These are phyloP conservation scores for Aspergillus funiculosus DNA, from an alignment of 495 filamentous ascomycete genomes.

Conservation along the genomic window DNA sequence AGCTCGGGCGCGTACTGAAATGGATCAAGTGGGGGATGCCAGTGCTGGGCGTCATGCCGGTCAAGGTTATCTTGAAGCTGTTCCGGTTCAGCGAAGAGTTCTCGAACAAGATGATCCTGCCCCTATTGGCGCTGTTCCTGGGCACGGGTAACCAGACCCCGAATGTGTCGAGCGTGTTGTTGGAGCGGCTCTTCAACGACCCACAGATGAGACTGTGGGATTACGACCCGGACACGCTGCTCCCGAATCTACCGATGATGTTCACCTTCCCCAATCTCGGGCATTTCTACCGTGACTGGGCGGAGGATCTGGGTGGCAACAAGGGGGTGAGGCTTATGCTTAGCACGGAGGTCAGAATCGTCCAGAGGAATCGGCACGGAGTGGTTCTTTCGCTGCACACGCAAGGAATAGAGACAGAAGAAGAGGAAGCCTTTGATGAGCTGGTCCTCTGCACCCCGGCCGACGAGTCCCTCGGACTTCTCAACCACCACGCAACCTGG, in stretches of 20 bases:
- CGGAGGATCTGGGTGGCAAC: conserved; percentile 49
- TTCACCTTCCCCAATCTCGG: conserved; percentile 72
- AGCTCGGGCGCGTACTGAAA: conserved; percentile 59
- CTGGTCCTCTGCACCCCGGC: conserved; percentile 64
- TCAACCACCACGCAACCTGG: conserved; percentile 56
- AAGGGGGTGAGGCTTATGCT: conserved; percentile 63
- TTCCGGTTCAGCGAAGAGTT: conserved; percentile 73
- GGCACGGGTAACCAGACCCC: conserved; percentile 76
- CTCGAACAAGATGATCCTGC: conserved; percentile 63
- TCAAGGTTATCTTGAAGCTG: conserved; percentile 60
- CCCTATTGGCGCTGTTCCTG: conserved; percentile 72
- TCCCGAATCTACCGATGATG: conserved; percentile 72
- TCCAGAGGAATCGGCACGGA: conserved; percentile 51
- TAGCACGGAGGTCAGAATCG: conserved; percentile 54
- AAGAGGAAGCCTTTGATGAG: conserved; percentile 55
- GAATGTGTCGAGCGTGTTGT: conserved; percentile 65
- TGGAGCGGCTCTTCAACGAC: conserved; percentile 70
- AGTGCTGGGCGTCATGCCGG: conserved; percentile 66
- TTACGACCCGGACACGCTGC: conserved; percentile 61
- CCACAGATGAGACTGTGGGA: conserved; percentile 72
- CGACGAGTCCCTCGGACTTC: conserved; percentile 63
- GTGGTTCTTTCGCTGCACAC: conserved; percentile 37
- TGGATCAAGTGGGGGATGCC: conserved; percentile 65
- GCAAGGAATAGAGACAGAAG: not conserved
- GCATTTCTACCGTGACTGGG: conserved; percentile 67